Base-by-base conservation (phyloP, 257 asterid genomes). In the Henckelia pumila region DNA sequence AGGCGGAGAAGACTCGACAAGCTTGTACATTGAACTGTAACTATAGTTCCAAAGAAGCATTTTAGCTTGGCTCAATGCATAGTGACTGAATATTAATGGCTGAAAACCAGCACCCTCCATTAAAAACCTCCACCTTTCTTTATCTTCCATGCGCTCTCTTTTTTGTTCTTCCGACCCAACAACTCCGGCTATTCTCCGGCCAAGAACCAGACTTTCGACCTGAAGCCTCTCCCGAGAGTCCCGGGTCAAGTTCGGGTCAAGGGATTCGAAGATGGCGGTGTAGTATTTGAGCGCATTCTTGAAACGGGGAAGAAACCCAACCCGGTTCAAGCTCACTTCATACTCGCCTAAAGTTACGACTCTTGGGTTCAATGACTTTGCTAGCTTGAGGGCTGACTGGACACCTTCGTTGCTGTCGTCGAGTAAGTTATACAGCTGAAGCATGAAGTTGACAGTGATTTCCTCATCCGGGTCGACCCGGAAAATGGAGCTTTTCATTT, bases 281-380 rank as follows among this genome's bases (percentile, higher is more conserved):
- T 91, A 94, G 81, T 88, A 81, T 49, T 69, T 79, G 26, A 94
- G 81, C 13, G 95, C 93, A 21, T 86, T 88, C 76, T 80, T 83
- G 84, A 94, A 87, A 8, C 96, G 89, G 73, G 78, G 76, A 25
- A 77, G 21, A 50, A 80, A 88, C 49, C 86, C 95, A 33, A 83
- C 93, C 68, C 88, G 87, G 19, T 88, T 90, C 57, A 84, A 56
- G 56, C 85, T 82, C 65, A 79, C 89, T 58, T 94, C 97, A 76
- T 86, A 82, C 64, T 90, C 99, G 0, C 96, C 99, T 80, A 94
- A 57, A 0, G 99, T 91, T 4, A 94, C 99, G 0, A 94, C 91
- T 19, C 76, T 71, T 0, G 99, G 97, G 66, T 82, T 83, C 77
- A 94, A 69, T 0, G 96, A 83, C 53, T 85, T 91, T 0, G 94